Percentiles rank a stretch among this genome's conserved stretches.
Conservation (phyloP, 202 grass and related monocot species). For the Cymbopogon flexuosus region DNA sequence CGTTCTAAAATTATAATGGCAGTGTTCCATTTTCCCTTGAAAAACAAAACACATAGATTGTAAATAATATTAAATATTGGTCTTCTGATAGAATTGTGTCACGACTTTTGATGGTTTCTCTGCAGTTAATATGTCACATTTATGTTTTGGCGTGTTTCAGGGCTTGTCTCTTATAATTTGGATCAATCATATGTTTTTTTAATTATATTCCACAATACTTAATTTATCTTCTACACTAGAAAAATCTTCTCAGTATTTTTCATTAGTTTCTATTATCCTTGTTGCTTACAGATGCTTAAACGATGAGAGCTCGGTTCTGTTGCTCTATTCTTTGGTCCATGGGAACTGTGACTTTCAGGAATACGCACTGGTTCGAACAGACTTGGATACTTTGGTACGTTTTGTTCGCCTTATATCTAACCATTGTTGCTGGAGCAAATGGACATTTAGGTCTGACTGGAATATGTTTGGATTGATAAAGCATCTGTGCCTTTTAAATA, state of each 20-base stretch:
- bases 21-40: not conserved
- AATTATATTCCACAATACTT: constrained; percentile 2
- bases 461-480: constrained; percentile 24
- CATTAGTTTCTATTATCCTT: constrained; percentile 23
- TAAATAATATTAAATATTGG: not conserved
- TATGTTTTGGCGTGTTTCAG: not conserved
- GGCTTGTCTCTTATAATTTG: constrained; percentile 5
- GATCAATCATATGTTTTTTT: constrained; percentile 1
- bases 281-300: constrained; percentile 63
- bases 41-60: not conserved
- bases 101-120: not conserved
- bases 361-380: constrained; percentile 95
- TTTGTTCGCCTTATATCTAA: constrained; percentile 26
- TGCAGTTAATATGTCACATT: not conserved
- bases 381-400: constrained; percentile 96
- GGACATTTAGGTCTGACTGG: not conserved
- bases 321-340: constrained; percentile 95
- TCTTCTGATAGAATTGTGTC: not conserved
- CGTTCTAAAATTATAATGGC: not conserved
- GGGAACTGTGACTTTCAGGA: constrained; percentile 95
- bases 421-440: constrained; percentile 11
- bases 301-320: constrained; percentile 74
- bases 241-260: constrained; percentile 26
- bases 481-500: not conserved
- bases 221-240: constrained; percentile 11